Evolutionary conservation across 306 rosid genomes (phyloP), one percentile per base, ranked within the genome.

Genomic region (Castanea crenata): DNA sequence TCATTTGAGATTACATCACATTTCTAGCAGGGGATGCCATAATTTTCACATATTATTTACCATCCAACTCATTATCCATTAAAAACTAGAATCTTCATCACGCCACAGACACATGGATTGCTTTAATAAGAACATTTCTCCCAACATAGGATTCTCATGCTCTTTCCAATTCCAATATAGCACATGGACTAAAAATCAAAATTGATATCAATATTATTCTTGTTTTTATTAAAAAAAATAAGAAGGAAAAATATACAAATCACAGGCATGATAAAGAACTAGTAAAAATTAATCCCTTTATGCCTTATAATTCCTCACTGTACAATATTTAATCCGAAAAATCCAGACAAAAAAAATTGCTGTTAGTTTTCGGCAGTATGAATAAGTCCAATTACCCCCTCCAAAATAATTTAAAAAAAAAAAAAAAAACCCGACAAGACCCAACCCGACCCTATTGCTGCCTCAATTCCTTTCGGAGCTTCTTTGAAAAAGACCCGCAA

Each of bases 401-500:
- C 12, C 0, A 49, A 49, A 12, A 2, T 12, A 49, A 49, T n/a
- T n/a, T 15, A 55, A 55, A 73, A 55, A 65, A 8, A 41, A 41
- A 38, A 41, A 8, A 25, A 41, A 41, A 38, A 41, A 8, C 1
- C 46, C 0, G 76, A 31, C 38, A n/a, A n/a, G 59, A 74, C 79
- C 29, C 79, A 54, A 52, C 76, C 89, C 83, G 59, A 61, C 80
- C 87, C 82, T 71, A 13, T 71, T 81, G 83, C 21, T 79, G 92
- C 57, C 86, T 81, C 1, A 88, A 88, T 76, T 88, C 92, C 77
- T 81, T 86, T 63, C 92, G 84, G 71, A 88, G 31, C 82, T 89
- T 84, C 58, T 88, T 87, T 57, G 89, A 88, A 83, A 88, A 88
- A 1, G 82, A 81, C 80, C 88, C 78, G 76, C 89, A 88, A 1